Percentiles rank a stretch among this genome's conserved stretches.
Conservation (phyloP, 352 stramenopile genomes). For the Stephanocyclus meneghinianus region DNA sequence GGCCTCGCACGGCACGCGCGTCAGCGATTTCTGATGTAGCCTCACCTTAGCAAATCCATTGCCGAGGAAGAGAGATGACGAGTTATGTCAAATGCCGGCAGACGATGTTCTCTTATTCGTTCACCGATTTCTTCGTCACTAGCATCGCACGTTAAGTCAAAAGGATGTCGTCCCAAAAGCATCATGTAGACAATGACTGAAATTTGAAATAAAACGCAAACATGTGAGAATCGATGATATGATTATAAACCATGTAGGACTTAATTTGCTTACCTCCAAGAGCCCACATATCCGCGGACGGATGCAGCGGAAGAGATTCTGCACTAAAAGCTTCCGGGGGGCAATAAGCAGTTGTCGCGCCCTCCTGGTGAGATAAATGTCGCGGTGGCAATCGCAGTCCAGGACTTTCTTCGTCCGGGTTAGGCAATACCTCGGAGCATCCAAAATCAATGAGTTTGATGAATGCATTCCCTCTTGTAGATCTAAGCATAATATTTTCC, state of each 20-base stretch:
- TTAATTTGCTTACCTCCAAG: conserved; percentile 28
- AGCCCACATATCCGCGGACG: conserved; percentile 68
- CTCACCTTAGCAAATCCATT: conserved; percentile 84
- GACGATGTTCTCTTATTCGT: conserved; percentile 84
- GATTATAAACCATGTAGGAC: too few species aligned
- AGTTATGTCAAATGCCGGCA: conserved; percentile 62
- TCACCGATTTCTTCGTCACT: conserved; percentile 85
- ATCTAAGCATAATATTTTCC: conserved; percentile 68
- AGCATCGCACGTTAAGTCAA: conserved; percentile 87
- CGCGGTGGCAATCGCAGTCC: conserved; percentile 21
- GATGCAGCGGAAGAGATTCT: conserved; percentile 26
- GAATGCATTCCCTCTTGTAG: conserved; percentile 48
- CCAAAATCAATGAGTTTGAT: conserved; percentile 78
- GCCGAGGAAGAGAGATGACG: conserved; percentile 86
- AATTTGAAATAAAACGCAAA: conserved; percentile 56
- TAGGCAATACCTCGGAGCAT: conserved; percentile 57
- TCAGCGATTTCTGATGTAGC: conserved; percentile 13
- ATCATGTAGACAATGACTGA: conserved; percentile 90
- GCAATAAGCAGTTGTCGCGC: conserved; percentile 73
- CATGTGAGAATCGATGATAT: not conserved
- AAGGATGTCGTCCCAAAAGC: conserved; percentile 88
- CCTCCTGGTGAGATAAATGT: conserved; percentile 34
- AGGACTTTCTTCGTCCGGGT: conserved; percentile 29
- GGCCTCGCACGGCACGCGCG: not conserved
- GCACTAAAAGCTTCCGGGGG: conserved; percentile 68